Evolutionary conservation across 371 early-diverging fungal genomes (phyloP).

Genomic region (Smittium culicis): DNA sequence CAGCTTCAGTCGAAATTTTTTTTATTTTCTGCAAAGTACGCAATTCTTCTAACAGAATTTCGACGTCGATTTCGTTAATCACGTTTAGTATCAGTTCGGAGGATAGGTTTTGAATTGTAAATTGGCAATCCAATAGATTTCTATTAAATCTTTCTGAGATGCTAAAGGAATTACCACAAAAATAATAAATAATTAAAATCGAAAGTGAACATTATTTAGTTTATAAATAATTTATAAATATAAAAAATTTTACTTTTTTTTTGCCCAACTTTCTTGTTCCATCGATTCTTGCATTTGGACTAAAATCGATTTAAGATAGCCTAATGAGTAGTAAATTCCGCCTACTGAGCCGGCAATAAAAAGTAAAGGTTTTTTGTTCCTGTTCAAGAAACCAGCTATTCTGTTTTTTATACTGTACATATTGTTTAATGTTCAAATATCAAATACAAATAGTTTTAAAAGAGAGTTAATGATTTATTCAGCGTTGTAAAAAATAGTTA

Average conservation of each 20-base stretch:
- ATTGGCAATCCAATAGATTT: slow-evolving; percentile 80
- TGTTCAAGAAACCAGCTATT: slow-evolving; percentile 22
- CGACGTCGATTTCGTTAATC: slow-evolving; percentile 60
- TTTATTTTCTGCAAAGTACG: slow-evolving; percentile 20
- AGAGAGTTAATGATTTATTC: too few species aligned
- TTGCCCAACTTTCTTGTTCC: slow-evolving; percentile 33
- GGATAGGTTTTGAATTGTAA: slow-evolving; percentile 60
- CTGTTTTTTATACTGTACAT: background rate
- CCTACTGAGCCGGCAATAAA: slow-evolving; percentile 55
- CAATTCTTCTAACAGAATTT: slow-evolving; percentile 34
- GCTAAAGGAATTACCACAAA: slow-evolving; percentile 25
- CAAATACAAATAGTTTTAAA: too few species aligned
- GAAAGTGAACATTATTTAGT: background rate
- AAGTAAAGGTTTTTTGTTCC: slow-evolving; percentile 45
- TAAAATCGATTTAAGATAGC: slow-evolving; percentile 56
- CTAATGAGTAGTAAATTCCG: slow-evolving; percentile 53
- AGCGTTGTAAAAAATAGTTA: too few species aligned
- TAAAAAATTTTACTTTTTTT: slow-evolving; percentile 40
- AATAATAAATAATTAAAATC: background rate
- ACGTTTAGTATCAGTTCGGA: slow-evolving; percentile 67
- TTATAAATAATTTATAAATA: background rate
- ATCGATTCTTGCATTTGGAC: slow-evolving; percentile 44
- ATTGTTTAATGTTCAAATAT: too few species aligned
- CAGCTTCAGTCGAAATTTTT: slow-evolving; percentile 3
- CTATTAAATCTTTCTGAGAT: slow-evolving; percentile 80